Base-by-base conservation (phyloP, 805 yeast genomes). In the Metschnikowia peoriensis region DNA sequence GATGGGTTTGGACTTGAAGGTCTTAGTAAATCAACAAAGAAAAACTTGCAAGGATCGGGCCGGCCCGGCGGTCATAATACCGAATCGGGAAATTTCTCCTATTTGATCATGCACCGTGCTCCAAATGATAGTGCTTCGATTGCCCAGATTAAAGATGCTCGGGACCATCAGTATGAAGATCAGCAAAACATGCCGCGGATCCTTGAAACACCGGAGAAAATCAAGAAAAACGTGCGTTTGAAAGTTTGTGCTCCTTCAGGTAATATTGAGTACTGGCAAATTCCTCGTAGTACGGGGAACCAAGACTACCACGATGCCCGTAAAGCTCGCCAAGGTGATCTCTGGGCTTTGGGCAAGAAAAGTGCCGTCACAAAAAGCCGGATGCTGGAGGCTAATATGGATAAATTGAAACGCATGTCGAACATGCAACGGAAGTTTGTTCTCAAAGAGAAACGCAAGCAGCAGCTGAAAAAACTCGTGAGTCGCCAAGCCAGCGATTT, bases 241-340 rank as follows among this genome's bases (percentile, higher is more conserved):
- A 88, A 84, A 57, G 79, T 91, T 2, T 90, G 97, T 73, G 83
- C 89, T 0, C 81, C 92, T 0, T 78, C 85, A 12, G 97, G 97
- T 1, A 78, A 80, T 44, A 69, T 93, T 41, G 97, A 93, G 69
- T 83, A 85, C 53, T 91, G 97, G 97, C 85, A 85, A 14, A 80
- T 94, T 2, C 86, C 97, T 0, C 88, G 85, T 65, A 84, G 96
- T 16, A 76, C 81, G 50, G 88, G 89, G 6, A 82, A 83, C 55
- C 86, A 82, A 55, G 82, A 76, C 2, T 94, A 89, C 60, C 96
- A 89, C 63, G 98, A 94, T 72, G 97, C 97, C 0, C 78, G 97
- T 50, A 93, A 94, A 66, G 82, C 89, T 0, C 69, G 68, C n/a
- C 80, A 81, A 64, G 97, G 97, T 22, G 99, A 94, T 66, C 69